Evolutionary conservation across 768 basidiomycete species (phyloP).

Genomic region (Tremella fuciformis): DNA sequence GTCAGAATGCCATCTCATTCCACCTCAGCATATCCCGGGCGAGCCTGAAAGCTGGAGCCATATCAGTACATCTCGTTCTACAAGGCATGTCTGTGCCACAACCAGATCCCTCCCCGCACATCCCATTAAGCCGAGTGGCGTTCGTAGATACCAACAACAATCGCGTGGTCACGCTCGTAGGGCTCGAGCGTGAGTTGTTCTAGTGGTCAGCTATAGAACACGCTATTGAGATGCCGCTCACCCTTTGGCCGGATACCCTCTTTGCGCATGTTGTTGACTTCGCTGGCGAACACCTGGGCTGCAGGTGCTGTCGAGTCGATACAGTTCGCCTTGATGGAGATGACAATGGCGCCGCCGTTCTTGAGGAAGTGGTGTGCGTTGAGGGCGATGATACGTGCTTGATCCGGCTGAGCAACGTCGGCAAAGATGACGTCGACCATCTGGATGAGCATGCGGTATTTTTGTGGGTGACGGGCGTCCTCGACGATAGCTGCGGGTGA

Average conservation of each 20-base stretch:
- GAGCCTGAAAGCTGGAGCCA: too few species aligned
- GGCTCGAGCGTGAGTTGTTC: constrained; percentile 88
- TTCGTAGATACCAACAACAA: constrained; percentile 52
- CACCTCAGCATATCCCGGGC: too few species aligned
- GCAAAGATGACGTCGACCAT: constrained; percentile 97
- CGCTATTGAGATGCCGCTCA: constrained; percentile 18
- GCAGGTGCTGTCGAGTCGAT: constrained; percentile 94
- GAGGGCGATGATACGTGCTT: constrained; percentile 89
- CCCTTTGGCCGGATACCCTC: constrained; percentile 83
- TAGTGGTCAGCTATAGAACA: neutral
- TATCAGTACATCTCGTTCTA: too few species aligned
- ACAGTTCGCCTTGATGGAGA: constrained; percentile 99
- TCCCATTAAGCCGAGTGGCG: constrained; percentile 37
- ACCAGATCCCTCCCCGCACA: neutral
- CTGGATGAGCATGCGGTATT: constrained; percentile 93
- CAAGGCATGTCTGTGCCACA: too few species aligned
- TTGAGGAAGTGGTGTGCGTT: constrained; percentile 97
- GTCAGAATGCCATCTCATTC: too few species aligned
- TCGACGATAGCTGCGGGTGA: constrained; percentile 69
- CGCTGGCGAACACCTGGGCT: constrained; percentile 80
- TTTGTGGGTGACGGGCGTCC: constrained; percentile 93
- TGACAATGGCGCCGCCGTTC: constrained; percentile 83
- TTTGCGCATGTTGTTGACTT: constrained; percentile 75
- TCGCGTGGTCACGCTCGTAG: constrained; percentile 54
- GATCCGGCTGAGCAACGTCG: constrained; percentile 97